Conservation (phyloP, 192 early-diverging fungal species). For the Backusella mclennaniae region DNA sequence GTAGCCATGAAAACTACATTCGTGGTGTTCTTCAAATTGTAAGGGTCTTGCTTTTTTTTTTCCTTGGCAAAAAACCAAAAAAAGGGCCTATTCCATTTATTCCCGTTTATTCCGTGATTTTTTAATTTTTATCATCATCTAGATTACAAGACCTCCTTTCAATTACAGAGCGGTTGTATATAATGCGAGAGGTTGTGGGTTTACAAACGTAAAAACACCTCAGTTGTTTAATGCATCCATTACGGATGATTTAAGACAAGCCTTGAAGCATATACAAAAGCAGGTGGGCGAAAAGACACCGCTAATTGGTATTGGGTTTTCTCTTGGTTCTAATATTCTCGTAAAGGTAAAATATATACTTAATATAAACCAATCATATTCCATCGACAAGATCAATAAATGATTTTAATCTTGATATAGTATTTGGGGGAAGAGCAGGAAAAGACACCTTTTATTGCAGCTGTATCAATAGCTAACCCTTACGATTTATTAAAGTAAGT, state of each 20-base stretch:
- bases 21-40: constrained; percentile 65
- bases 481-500: constrained; percentile 71
- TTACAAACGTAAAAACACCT: constrained; percentile 71
- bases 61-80: not conserved
- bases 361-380: not conserved
- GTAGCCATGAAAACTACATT: constrained; percentile 89
- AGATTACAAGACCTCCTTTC: constrained; percentile 50
- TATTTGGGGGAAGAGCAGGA: constrained; percentile 83
- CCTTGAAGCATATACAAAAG: constrained; percentile 54
- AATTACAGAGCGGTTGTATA: constrained; percentile 78
- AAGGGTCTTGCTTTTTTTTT: constrained; percentile 7
- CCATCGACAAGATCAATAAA: not conserved
- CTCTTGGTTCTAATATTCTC: constrained; percentile 89
- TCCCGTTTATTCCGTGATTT: not conserved
- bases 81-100: not conserved
- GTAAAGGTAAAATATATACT: constrained; percentile 58
- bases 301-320: constrained; percentile 84
- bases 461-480: constrained; percentile 83
- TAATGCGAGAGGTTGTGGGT: constrained; percentile 90
- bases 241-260: constrained; percentile 76
- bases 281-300: constrained; percentile 55
- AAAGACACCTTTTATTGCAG: constrained; percentile 70
- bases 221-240: constrained; percentile 81
- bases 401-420: constrained; percentile 19
- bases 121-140: not conserved